Evolutionary conservation across 2,329 filamentous ascomycete genomes (phyloP).

Genomic region (Dryadomyces quercus-mongolicae): DNA sequence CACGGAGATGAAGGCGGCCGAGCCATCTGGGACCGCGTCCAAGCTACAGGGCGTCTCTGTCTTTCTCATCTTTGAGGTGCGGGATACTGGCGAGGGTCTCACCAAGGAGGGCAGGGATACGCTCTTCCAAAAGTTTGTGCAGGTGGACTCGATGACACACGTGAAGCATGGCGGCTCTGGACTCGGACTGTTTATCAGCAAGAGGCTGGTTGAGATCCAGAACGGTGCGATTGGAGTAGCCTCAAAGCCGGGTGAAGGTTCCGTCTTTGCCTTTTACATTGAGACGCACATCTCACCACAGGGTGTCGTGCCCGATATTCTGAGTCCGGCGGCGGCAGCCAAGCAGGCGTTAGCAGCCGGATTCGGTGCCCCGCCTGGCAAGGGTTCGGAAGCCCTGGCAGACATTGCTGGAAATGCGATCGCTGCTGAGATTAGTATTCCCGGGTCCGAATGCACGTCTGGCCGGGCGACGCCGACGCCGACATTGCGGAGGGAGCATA

Average conservation of each 20-base stretch:
- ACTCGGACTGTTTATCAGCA: constrained; percentile 66
- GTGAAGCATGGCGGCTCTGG: constrained; percentile 71
- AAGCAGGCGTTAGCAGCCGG: constrained; percentile 1
- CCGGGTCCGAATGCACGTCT: not conserved
- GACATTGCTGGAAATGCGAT: not conserved
- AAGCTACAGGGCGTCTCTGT: constrained; percentile 30
- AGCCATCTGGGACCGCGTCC: too few species aligned
- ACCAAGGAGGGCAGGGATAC: constrained; percentile 59
- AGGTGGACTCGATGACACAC: constrained; percentile 64
- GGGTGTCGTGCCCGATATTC: constrained; percentile 26
- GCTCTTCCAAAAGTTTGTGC: constrained; percentile 68
- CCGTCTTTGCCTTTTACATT: constrained; percentile 65
- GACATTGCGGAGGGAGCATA: constrained; percentile 6
- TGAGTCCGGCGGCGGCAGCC: constrained; percentile 8
- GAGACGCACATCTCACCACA: constrained; percentile 37
- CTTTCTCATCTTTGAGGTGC: constrained; percentile 61
- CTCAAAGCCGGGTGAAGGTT: constrained; percentile 56
- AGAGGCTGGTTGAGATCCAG: constrained; percentile 68
- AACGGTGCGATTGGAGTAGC: constrained; percentile 68
- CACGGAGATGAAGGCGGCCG: constrained; percentile 11
- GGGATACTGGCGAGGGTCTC: constrained; percentile 66
- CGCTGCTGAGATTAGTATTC: not conserved
- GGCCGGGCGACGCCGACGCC: constrained; percentile 7
- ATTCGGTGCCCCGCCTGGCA: not conserved
- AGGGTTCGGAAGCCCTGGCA: not conserved